Conservation (phyloP, 345 rosid species). For the Melaleuca quinquenervia region DNA sequence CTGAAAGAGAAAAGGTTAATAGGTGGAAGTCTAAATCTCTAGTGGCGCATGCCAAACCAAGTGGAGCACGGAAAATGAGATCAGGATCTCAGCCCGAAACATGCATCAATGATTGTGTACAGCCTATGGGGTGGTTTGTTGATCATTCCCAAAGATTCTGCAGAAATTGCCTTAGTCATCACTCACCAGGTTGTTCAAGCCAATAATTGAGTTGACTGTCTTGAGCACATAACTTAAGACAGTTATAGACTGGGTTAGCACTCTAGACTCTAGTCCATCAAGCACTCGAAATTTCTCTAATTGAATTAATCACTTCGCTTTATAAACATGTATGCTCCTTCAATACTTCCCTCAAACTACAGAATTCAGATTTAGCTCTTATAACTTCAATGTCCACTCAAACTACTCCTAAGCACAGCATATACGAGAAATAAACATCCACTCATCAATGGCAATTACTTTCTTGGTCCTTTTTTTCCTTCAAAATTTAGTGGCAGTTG, state of each 20-base stretch:
- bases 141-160: neutral
- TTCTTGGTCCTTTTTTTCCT: neutral
- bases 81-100: neutral
- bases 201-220: neutral
- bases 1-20: neutral
- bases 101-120: neutral
- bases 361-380: neutral
- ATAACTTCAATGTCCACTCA: neutral
- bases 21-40: neutral
- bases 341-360: neutral
- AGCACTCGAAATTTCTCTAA: neutral
- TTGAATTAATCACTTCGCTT: neutral
- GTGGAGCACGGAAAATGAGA: neutral
- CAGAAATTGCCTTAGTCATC: neutral
- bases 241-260: neutral
- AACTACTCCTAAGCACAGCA: neutral
- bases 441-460: neutral
- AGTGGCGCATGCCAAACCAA: neutral
- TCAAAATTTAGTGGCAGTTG: neutral
- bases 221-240: neutral
- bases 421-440: neutral
- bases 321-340: neutral
- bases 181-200: neutral
- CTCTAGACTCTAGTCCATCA: neutral
- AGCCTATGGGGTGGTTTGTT: neutral